A percentile compares a stretch with the other conserved stretches of the same genome.
Conservation (phyloP, 176 grass and related monocot genomes). For the Eragrostis curvula region DNA sequence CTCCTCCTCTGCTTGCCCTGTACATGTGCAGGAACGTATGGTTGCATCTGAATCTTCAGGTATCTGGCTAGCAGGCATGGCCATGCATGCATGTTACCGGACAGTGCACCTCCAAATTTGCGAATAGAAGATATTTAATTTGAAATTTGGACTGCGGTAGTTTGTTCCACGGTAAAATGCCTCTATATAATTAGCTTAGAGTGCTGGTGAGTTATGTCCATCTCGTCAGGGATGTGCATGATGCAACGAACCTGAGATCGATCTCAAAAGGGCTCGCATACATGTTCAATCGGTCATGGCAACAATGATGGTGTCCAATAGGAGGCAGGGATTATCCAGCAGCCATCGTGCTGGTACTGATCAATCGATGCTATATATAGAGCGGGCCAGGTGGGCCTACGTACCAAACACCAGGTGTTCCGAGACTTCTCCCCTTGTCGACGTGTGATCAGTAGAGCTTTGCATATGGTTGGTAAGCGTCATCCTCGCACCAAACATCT, state of each 20-base stretch:
- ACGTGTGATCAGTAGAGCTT: neutral
- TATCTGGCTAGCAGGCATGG: no score
- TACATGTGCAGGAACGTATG: neutral
- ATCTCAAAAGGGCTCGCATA: neutral
- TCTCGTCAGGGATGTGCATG: neutral
- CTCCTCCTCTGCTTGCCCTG: neutral
- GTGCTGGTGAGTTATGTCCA: neutral
- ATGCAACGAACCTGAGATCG: neutral
- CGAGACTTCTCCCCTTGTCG: neutral
- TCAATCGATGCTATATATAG: neutral
- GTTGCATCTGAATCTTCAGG: neutral
- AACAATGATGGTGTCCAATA: conserved; percentile 15
- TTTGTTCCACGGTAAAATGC: neutral
- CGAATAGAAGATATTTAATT: neutral
- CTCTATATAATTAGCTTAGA: no score
- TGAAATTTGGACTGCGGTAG: neutral
- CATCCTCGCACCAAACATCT: neutral
- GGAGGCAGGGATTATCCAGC: neutral
- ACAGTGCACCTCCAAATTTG: neutral
- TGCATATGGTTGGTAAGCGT: neutral
- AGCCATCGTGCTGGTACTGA: neutral
- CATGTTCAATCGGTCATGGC: neutral
- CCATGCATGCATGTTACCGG: neutral
- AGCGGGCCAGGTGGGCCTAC: neutral
- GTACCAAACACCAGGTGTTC: neutral